Evolutionary conservation across 2,329 filamentous ascomycete species (phyloP).

Genomic region (Tolypocladium album): DNA sequence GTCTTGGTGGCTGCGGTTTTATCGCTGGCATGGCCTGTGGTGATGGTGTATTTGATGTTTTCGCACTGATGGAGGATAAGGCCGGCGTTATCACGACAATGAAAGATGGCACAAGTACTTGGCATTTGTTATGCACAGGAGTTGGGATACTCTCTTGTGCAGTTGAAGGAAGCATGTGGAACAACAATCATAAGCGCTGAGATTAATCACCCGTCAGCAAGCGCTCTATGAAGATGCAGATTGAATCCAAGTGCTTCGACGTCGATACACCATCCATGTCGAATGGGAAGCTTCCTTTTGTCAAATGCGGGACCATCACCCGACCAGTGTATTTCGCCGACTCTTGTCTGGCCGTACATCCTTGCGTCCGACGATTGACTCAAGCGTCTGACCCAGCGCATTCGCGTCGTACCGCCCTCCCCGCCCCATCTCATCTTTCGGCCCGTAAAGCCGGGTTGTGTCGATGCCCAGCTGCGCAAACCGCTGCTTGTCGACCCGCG

Average conservation of each 20-base stretch:
- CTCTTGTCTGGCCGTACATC: conserved; percentile 25
- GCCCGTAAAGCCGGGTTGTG: conserved; percentile 65
- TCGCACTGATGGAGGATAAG: conserved; percentile 4
- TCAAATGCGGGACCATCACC: conserved; percentile 7
- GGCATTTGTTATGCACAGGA: neutral
- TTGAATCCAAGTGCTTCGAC: neutral
- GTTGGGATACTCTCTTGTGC: neutral
- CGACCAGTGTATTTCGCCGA: conserved; percentile 33
- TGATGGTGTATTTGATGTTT: conserved; percentile 21
- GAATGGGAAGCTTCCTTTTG: neutral
- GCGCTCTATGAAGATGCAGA: neutral
- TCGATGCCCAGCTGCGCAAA: conserved; percentile 63
- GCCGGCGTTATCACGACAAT: neutral
- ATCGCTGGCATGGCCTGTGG: conserved; percentile 24
- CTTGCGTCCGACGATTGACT: conserved; percentile 59
- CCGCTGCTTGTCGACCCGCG: conserved; percentile 55
- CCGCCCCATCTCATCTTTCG: conserved; percentile 31
- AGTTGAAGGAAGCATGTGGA: neutral
- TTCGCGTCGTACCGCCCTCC: conserved; percentile 63
- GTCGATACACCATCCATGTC: neutral
- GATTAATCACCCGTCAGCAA: neutral
- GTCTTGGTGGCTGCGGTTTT: conserved; percentile 20
- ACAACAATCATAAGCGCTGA: neutral
- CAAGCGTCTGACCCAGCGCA: conserved; percentile 63
- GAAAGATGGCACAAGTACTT: neutral